Evolutionary conservation across 139 green algal genomes (phyloP).

Genomic region (Yamagishiella unicocca): DNA sequence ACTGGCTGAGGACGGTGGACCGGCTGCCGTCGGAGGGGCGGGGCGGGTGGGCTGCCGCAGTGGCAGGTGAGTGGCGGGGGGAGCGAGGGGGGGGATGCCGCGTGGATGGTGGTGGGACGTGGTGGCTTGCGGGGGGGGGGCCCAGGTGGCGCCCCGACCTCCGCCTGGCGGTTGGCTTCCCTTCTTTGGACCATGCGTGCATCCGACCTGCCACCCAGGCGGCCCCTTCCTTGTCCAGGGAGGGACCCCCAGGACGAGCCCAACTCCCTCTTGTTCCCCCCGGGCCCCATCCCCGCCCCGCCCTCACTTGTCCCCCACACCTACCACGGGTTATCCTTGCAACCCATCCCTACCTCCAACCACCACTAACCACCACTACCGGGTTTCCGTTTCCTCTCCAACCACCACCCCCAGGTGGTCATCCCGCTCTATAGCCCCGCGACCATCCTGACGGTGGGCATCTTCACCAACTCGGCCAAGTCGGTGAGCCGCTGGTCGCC

Average conservation of each 20-base stretch:
- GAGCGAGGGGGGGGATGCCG: neutral
- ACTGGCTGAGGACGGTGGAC: slow-evolving; percentile 35
- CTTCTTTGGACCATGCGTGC: neutral
- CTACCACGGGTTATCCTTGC: neutral
- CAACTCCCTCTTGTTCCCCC: neutral
- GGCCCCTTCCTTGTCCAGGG: neutral
- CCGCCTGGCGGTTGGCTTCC: neutral
- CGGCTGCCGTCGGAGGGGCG: neutral
- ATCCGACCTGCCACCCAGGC: neutral
- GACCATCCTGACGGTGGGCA: slow-evolving; percentile 29
- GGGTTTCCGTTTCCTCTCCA: neutral
- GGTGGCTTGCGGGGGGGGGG: neutral
- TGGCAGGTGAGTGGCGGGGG: slow-evolving; percentile 23
- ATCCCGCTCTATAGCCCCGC: slow-evolving; percentile 42
- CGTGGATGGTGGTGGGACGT: neutral
- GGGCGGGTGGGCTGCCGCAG: neutral
- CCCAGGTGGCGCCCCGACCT: too few relatives aligned
- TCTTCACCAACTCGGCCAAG: slow-evolving; percentile 31
- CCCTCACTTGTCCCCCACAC: neutral
- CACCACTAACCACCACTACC: neutral
- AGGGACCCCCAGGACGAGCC: neutral
- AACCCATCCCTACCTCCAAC: neutral
- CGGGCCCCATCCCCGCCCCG: too few relatives aligned
- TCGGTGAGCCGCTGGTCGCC: too few relatives aligned
- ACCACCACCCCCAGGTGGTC: slow-evolving; percentile 5